phyloP scores from a whole-genome alignment of 352 stramenopile genomes.

The Phytophthora palmivora region DNA sequence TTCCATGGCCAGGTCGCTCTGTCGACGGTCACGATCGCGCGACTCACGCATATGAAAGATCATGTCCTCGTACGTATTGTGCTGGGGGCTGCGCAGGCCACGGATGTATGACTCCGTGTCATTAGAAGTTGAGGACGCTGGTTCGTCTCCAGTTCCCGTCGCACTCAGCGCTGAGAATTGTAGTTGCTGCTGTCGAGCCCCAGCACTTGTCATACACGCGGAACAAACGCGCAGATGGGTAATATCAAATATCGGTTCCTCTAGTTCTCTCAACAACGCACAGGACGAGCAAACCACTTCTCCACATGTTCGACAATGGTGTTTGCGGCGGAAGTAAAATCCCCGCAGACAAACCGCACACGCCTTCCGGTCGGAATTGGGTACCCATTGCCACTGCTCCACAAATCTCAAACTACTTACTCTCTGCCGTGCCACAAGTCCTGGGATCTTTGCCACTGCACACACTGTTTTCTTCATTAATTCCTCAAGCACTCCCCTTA shows the following conservation, averaged over 20 bases:
- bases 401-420: slow-evolving; percentile 76
- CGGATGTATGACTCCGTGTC: slow-evolving; percentile 65
- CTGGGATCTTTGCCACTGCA: slow-evolving; percentile 47
- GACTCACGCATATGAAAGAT: slow-evolving; percentile 64
- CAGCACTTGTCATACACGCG: slow-evolving; percentile 58
- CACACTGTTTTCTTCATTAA: slow-evolving; percentile 70
- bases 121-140: slow-evolving; percentile 58
- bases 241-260: slow-evolving; percentile 77
- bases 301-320: slow-evolving; percentile 75
- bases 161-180: slow-evolving; percentile 19
- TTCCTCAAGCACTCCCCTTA: slow-evolving; percentile 56
- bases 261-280: slow-evolving; percentile 60
- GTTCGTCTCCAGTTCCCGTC: slow-evolving; percentile 35
- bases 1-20: slow-evolving; percentile 44
- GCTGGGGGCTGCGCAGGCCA: slow-evolving; percentile 50
- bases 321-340: slow-evolving; percentile 81
- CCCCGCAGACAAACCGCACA: slow-evolving; percentile 74
- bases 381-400: slow-evolving; percentile 83
- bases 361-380: slow-evolving; percentile 72
- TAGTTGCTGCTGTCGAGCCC: slow-evolving; percentile 29
- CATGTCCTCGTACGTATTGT: slow-evolving; percentile 70
- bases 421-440: slow-evolving; percentile 65
- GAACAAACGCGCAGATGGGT: slow-evolving; percentile 72
- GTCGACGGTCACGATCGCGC: slow-evolving; percentile 49
- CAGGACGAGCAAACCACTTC: slow-evolving; percentile 80